A percentile compares a stretch with the other conserved stretches of the same genome.
phyloP scores from a whole-genome alignment of 2,329 filamentous ascomycete genomes.

The Didymella sp. region DNA sequence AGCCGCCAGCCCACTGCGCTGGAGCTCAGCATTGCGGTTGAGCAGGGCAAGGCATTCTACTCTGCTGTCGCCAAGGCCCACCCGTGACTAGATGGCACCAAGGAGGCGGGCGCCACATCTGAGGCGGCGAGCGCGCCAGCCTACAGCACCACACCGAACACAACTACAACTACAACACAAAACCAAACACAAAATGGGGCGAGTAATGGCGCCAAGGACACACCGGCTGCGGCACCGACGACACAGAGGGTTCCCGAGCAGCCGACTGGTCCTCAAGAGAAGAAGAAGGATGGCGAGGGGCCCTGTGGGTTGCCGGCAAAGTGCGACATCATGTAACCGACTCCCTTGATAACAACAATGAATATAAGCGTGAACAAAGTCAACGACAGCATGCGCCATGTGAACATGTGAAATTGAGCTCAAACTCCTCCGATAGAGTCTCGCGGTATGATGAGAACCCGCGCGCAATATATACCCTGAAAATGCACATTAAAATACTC shows the following conservation, averaged over 20 bases:
- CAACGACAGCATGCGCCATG: background rate
- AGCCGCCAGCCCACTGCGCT: constrained; percentile 77
- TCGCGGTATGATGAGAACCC: background rate
- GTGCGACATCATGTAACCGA: constrained; percentile 67
- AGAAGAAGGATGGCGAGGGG: constrained; percentile 63
- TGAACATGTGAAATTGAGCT: background rate
- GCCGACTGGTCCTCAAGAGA: constrained; percentile 37
- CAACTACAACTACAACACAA: constrained; percentile 10
- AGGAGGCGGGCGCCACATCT: constrained; percentile 1
- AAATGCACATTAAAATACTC: constrained; percentile 20
- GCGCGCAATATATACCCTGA: constrained; percentile 10
- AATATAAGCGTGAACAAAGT: background rate
- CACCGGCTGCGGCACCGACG: constrained; percentile 27
- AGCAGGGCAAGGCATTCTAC: constrained; percentile 88
- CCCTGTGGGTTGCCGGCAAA: constrained; percentile 80
- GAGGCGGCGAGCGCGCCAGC: background rate
- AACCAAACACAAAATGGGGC: constrained; percentile 14
- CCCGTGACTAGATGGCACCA: constrained; percentile 76
- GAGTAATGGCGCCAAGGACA: constrained; percentile 20
- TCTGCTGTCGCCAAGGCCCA: constrained; percentile 73
- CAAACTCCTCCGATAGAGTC: background rate
- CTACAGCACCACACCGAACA: constrained; percentile 4
- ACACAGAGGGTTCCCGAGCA: constrained; percentile 19
- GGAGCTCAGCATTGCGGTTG: constrained; percentile 80
- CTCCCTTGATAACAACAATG: background rate